These are phyloP conservation scores for Globisporangium nodosum DNA, from an alignment of 352 stramenopile genomes.

Conservation along the genomic window DNA sequence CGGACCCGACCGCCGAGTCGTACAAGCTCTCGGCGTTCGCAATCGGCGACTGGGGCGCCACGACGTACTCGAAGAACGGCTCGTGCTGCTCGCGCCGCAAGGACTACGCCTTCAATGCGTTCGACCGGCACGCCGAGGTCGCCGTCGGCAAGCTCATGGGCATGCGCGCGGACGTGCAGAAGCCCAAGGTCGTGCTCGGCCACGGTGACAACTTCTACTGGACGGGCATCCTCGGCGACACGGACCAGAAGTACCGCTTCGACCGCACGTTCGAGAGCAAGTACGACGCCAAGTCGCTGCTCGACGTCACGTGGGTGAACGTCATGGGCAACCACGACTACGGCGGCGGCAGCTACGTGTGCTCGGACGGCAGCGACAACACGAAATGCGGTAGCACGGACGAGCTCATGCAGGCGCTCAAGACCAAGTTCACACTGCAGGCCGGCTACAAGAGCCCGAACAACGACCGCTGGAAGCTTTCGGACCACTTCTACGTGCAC, in stretches of 20 bases:
- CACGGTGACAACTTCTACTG: constrained; percentile 75
- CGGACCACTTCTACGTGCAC: constrained; percentile 44
- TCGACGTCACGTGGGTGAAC: constrained; percentile 50
- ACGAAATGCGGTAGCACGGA: constrained; percentile 5
- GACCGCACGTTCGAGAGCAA: constrained; percentile 50
- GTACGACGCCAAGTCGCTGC: constrained; percentile 42
- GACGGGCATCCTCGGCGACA: constrained; percentile 41
- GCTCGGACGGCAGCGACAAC: constrained; percentile 17
- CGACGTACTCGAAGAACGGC: constrained; percentile 31
- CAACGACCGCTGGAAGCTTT: constrained; percentile 39
- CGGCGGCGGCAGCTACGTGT: constrained; percentile 54
- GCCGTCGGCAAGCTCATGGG: constrained; percentile 62
- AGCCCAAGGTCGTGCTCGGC: constrained; percentile 53
- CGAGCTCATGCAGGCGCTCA: constrained; percentile 10
- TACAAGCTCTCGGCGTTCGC: constrained; percentile 60
- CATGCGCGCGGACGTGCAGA: constrained; percentile 25
- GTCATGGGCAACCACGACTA: constrained; percentile 74
- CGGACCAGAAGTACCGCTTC: constrained; percentile 42
- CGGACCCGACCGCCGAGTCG: constrained; percentile 14
- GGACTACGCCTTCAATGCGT: constrained; percentile 42
- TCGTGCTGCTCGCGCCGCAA: constrained; percentile 68
- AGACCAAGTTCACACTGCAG: constrained; percentile 17
- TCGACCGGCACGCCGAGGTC: constrained; percentile 60
- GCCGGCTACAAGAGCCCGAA: constrained; percentile 37
- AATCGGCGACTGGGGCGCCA: constrained; percentile 74